Evolutionary conservation across 768 basidiomycete genomes (phyloP).

Genomic region (Termitomyces sp.): DNA sequence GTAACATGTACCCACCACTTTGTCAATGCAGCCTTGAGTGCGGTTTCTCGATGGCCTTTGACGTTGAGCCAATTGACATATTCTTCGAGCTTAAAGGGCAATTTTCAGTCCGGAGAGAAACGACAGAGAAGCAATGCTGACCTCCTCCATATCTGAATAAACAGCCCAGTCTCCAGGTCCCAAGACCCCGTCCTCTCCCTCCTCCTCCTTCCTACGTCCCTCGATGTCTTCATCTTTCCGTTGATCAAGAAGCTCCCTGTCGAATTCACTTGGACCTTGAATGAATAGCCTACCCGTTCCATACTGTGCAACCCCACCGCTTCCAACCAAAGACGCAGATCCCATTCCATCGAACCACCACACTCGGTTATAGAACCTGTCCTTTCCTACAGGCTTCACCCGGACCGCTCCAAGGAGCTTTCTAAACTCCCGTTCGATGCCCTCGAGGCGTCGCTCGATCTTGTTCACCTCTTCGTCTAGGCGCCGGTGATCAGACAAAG

Average conservation of each 20-base stretch:
- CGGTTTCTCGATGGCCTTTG: slow-evolving; percentile 87
- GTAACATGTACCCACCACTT: slow-evolving; percentile 87
- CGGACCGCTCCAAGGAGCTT: slow-evolving; percentile 83
- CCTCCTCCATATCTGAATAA: slow-evolving; percentile 86
- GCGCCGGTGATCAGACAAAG: slow-evolving; percentile 77
- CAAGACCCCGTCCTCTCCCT: slow-evolving; percentile 75
- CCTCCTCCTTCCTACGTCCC: slow-evolving; percentile 68
- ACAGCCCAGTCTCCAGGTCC: slow-evolving; percentile 86
- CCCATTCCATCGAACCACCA: slow-evolving; percentile 99
- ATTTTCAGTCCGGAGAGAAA: slow-evolving; percentile 5
- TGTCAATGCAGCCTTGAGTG: slow-evolving; percentile 69
- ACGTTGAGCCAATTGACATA: slow-evolving; percentile 89
- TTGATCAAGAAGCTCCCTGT: slow-evolving; percentile 66
- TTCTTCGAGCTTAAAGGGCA: slow-evolving; percentile 65
- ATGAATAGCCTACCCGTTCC: slow-evolving; percentile 90
- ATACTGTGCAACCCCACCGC: slow-evolving; percentile 77
- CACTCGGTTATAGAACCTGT: slow-evolving; percentile 91
- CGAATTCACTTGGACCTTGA: slow-evolving; percentile 87
- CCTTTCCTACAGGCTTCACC: slow-evolving; percentile 85
- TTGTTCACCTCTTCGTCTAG: slow-evolving; percentile 88
- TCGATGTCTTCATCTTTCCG: slow-evolving; percentile 59
- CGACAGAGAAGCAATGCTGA: slow-evolving; percentile 32
- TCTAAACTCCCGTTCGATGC: slow-evolving; percentile 92
- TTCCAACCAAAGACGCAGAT: slow-evolving; percentile 72
- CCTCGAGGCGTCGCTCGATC: slow-evolving; percentile 76